Evolutionary conservation across 164 flowering plant species (phyloP).

Genomic region (Malania oleifera): DNA sequence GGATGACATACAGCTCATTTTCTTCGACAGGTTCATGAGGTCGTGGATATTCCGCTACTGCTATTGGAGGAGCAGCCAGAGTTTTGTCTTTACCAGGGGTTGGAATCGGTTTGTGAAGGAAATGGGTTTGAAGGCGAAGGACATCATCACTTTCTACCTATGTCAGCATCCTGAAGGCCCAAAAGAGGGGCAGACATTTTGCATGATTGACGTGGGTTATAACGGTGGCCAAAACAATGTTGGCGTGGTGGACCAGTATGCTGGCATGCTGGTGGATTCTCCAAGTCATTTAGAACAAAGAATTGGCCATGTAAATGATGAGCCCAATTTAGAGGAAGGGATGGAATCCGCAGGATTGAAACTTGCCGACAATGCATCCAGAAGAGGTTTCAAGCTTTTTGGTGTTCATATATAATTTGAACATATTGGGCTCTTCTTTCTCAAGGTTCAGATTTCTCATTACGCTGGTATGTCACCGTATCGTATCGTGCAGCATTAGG

Average conservation of each 20-base stretch:
- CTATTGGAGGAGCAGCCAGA: slow-evolving; percentile 53
- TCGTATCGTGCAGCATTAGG: too few species aligned
- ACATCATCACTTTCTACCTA: slow-evolving; percentile 25
- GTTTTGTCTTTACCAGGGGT: slow-evolving; percentile 47
- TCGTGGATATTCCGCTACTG: slow-evolving; percentile 42
- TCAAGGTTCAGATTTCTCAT: too few species aligned
- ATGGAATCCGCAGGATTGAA: neutral
- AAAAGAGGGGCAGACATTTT: slow-evolving; percentile 5
- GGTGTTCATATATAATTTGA: slow-evolving; percentile 30
- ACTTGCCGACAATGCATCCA: neutral
- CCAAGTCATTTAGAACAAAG: neutral
- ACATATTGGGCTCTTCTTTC: too few species aligned
- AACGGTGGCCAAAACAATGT: neutral
- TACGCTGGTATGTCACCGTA: too few species aligned
- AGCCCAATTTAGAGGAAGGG: neutral
- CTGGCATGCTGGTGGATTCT: neutral
- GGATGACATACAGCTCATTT: slow-evolving; percentile 20
- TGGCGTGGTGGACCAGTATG: neutral
- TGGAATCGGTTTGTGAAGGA: slow-evolving; percentile 48
- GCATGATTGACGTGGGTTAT: slow-evolving; percentile 20
- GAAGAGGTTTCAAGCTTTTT: slow-evolving; percentile 22
- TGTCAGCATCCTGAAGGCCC: slow-evolving; percentile 9
- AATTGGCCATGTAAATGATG: neutral
- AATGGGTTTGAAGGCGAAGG: slow-evolving; percentile 27
- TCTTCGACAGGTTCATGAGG: slow-evolving; percentile 31